These are phyloP conservation scores for Gorgonomyces haynaldii DNA, from an alignment of 192 early-diverging fungal genomes.

Conservation along the genomic window DNA sequence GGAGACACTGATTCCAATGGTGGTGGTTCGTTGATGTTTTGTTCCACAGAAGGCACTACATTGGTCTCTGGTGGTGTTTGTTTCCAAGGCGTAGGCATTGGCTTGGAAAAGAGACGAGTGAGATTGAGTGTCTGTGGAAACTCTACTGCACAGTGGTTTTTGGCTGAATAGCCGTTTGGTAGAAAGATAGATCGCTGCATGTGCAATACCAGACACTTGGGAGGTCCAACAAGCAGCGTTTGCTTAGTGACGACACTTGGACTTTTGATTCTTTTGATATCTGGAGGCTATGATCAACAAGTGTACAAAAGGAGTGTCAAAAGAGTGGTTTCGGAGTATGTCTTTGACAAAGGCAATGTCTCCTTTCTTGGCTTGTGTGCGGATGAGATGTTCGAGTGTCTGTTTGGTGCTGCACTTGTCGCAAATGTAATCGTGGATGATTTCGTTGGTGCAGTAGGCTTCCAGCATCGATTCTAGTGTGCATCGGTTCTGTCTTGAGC, in stretches of 20 bases:
- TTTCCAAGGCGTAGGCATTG: slow-evolving; percentile 2
- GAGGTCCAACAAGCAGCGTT: slow-evolving; percentile 76
- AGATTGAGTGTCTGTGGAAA: slow-evolving; percentile 67
- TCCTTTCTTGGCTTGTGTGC: background rate
- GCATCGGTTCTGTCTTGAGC: too few species aligned
- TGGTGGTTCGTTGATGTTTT: too few species aligned
- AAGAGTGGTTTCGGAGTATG: background rate
- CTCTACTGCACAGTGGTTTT: slow-evolving; percentile 64
- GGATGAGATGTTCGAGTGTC: slow-evolving; percentile 20
- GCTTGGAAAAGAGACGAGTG: slow-evolving; percentile 9
- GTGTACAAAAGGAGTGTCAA: background rate
- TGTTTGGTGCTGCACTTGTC: slow-evolving; percentile 49
- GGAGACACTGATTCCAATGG: too few species aligned
- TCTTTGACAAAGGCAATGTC: background rate
- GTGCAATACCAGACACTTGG: slow-evolving; percentile 69
- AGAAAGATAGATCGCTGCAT: slow-evolving; percentile 73
- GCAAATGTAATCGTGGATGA: slow-evolving; percentile 54
- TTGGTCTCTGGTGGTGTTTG: slow-evolving; percentile 2
- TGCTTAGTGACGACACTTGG: slow-evolving; percentile 49
- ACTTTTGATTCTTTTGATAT: background rate
- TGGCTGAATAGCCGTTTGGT: slow-evolving; percentile 54
- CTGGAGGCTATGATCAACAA: background rate
- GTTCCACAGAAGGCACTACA: too few species aligned
- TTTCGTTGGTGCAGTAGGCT: slow-evolving; percentile 47
- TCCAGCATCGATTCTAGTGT: too few species aligned